phyloP scores from a whole-genome alignment of 495 filamentous ascomycete species.

The Cercophora scortea region DNA sequence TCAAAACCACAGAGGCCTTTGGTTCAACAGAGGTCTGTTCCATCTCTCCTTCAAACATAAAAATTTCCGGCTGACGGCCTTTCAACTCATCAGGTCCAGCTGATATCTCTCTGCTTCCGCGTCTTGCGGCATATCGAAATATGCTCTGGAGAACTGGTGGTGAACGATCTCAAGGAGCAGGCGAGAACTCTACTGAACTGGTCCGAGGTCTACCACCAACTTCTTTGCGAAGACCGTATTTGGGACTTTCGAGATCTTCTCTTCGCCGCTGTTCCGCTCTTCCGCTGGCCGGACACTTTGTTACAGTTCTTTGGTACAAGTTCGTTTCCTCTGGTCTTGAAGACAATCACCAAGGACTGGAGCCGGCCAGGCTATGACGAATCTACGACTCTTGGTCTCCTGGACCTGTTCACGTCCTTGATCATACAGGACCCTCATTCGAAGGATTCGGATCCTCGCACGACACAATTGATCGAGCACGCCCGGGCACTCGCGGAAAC shows the following conservation, averaged over 20 bases:
- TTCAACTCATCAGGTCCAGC: slow-evolving; percentile 2
- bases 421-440: slow-evolving; percentile 2
- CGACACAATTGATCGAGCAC: slow-evolving; percentile 3
- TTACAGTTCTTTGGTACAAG: background rate
- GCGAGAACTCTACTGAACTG: slow-evolving; percentile 1
- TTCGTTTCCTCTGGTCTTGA: background rate
- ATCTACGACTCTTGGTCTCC: slow-evolving; percentile 10
- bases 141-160: background rate
- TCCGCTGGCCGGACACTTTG: slow-evolving; percentile 4
- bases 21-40: slow-evolving; percentile 14
- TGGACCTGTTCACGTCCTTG: slow-evolving; percentile 11
- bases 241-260: slow-evolving; percentile 18
- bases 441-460: background rate
- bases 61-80: background rate
- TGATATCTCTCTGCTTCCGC: slow-evolving; percentile 2
- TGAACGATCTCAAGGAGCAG: background rate
- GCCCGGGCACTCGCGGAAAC: slow-evolving; percentile 1
- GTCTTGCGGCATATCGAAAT: background rate
- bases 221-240: slow-evolving; percentile 6
- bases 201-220: slow-evolving; percentile 5
- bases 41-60: background rate
- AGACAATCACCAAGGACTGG: slow-evolving; percentile 11
- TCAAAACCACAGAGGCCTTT: background rate
- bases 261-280: slow-evolving; percentile 1
- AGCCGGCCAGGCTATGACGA: slow-evolving; percentile 4